Conservation (phyloP, 2,329 filamentous ascomycete species). For the Elsinoe batatas region DNA sequence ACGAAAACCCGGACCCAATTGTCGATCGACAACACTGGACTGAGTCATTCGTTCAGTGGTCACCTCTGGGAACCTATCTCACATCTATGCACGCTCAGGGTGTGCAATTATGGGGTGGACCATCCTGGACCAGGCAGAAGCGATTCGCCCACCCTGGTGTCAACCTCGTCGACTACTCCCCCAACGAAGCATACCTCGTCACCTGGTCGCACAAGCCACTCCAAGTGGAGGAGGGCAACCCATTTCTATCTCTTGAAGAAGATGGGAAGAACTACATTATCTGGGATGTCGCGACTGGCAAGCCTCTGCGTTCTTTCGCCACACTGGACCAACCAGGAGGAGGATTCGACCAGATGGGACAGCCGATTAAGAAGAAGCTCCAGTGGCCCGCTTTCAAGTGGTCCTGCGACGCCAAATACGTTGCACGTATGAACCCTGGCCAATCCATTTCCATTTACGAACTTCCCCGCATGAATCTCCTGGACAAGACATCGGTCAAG, state of each 20-base stretch:
- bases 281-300: conserved; percentile 86
- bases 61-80: conserved; percentile 84
- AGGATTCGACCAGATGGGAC: conserved; percentile 49
- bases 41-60: conserved; percentile 97
- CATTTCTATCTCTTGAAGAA: conserved; percentile 67
- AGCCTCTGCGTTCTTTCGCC: conserved; percentile 85
- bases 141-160: conserved; percentile 93
- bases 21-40: conserved; percentile 96
- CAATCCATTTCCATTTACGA: conserved; percentile 89
- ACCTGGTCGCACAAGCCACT: conserved; percentile 96
- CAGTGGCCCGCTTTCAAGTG: conserved; percentile 99
- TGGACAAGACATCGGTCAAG: conserved; percentile 89
- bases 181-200: conserved; percentile 81
- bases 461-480: conserved; percentile 74
- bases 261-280: conserved; percentile 99
- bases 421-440: conserved; percentile 79
- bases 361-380: conserved; percentile 75
- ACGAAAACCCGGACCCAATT: conserved; percentile 74
- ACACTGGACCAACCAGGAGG: conserved; percentile 70
- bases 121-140: conserved; percentile 79
- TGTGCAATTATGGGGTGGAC: conserved; percentile 93
- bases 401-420: conserved; percentile 95
- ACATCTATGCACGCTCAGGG: conserved; percentile 93
- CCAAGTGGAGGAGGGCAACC: conserved; percentile 78
- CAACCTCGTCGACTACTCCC: conserved; percentile 93